Evolutionary conservation across 2,329 filamentous ascomycete species (phyloP).

Genomic region (Penicillium digitatum): DNA sequence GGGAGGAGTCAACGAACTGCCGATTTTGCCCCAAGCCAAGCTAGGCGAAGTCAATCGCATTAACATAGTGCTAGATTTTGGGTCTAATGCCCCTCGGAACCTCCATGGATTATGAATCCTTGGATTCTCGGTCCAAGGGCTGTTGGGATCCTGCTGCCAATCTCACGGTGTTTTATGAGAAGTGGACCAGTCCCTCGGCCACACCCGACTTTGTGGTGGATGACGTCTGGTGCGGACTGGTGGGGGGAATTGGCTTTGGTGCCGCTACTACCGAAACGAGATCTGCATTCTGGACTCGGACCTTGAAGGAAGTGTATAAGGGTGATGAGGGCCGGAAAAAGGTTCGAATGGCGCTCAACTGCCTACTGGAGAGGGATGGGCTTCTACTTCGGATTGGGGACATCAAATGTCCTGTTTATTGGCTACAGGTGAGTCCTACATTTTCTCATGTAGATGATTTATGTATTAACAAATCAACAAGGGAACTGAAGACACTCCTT

Average conservation of each 20-base stretch:
- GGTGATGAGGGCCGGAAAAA: conserved; percentile 49
- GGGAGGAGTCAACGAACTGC: not conserved
- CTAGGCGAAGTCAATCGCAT: not conserved
- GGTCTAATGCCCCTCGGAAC: conserved; percentile 52
- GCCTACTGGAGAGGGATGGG: conserved; percentile 48
- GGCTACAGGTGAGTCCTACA: conserved; percentile 42
- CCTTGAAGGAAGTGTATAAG: conserved; percentile 45
- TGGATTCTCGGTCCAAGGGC: conserved; percentile 42
- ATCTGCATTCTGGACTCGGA: conserved; percentile 43
- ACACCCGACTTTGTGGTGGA: conserved; percentile 44
- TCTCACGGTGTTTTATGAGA: conserved; percentile 36
- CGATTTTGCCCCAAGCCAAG: not conserved
- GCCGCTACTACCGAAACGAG: conserved; percentile 34
- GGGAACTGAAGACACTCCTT: not conserved
- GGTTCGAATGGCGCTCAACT: conserved; percentile 49
- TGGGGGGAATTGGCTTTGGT: conserved; percentile 49
- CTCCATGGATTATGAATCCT: conserved; percentile 49
- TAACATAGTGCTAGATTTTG: conserved; percentile 38
- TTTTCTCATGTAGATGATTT: not conserved
- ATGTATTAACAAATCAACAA: not conserved
- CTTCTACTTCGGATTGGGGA: conserved; percentile 45
- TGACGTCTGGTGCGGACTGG: conserved; percentile 43
- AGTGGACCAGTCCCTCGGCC: conserved; percentile 37
- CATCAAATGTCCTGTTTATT: conserved; percentile 50
- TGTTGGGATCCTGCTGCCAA: conserved; percentile 47